A percentile compares a stretch with the other conserved stretches of the same genome.
phyloP scores from a whole-genome alignment of 1,284 basidiomycete genomes.

The Paramarasmius palmivorus region DNA sequence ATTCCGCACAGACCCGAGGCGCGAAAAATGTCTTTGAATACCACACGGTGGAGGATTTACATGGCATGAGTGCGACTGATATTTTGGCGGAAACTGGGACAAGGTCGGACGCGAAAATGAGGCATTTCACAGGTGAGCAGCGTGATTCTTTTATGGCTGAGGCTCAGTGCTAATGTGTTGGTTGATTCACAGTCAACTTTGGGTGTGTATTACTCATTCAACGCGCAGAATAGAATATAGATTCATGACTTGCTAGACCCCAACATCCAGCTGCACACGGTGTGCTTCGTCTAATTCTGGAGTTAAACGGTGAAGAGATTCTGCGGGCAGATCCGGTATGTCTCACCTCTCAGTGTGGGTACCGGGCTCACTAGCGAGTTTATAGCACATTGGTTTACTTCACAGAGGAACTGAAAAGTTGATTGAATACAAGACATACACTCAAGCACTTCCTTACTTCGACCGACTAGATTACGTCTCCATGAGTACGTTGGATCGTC shows the following conservation, averaged over 20 bases:
- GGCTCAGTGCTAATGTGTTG: conserved; percentile 7
- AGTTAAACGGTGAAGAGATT: conserved; percentile 97
- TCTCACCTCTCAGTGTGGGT: conserved; percentile 14
- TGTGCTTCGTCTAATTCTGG: conserved; percentile 96
- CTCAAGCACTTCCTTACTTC: conserved; percentile 98
- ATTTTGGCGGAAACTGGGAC: conserved; percentile 77
- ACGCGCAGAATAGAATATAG: background rate
- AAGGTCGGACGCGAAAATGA: conserved; percentile 79
- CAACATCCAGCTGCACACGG: conserved; percentile 99
- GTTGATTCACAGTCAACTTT: conserved; percentile 76
- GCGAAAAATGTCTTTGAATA: conserved; percentile 56
- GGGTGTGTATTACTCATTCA: conserved; percentile 49
- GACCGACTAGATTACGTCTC: conserved; percentile 99
- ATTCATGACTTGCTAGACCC: conserved; percentile 50
- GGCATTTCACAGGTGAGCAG: conserved; percentile 85
- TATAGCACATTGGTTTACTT: conserved; percentile 91
- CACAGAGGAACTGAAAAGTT: conserved; percentile 99
- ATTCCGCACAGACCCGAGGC: conserved; percentile 22
- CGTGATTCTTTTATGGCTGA: conserved; percentile 9
- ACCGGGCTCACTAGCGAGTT: background rate
- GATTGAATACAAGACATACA: conserved; percentile 99
- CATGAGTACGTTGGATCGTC: conserved; percentile 81
- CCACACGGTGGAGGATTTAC: conserved; percentile 81
- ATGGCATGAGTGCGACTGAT: conserved; percentile 74
- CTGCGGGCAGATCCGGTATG: conserved; percentile 85